phyloP scores from a whole-genome alignment of 805 yeast species.

The Monosporozyma siamensis region DNA sequence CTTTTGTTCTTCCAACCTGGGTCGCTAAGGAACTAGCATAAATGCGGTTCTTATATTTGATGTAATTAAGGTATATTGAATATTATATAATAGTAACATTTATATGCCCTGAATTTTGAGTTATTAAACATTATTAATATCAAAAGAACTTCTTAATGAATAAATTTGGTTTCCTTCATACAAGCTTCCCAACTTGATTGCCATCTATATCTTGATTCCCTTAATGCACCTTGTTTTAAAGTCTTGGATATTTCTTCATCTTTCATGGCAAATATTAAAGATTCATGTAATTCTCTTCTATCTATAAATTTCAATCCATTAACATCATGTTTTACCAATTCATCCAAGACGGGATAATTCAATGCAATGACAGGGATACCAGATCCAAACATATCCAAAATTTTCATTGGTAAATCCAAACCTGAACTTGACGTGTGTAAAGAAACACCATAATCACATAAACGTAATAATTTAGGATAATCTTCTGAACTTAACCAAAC shows the following conservation, averaged over 20 bases:
- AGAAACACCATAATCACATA: constrained; percentile 84
- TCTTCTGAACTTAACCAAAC: constrained; percentile 74
- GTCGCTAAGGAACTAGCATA: constrained; percentile 47
- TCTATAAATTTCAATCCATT: constrained; percentile 59
- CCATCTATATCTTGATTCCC: constrained; percentile 70
- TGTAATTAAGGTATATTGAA: too few species aligned
- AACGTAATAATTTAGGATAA: constrained; percentile 64
- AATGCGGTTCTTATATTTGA: too few species aligned
- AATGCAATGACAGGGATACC: constrained; percentile 86
- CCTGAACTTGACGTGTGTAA: constrained; percentile 90
- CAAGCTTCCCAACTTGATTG: constrained; percentile 55
- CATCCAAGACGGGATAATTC: constrained; percentile 66
- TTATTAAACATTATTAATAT: too few species aligned
- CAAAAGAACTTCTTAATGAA: too few species aligned
- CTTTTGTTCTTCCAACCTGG: constrained; percentile 88
- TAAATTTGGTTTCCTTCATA: constrained; percentile 18
- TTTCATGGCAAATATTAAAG: constrained; percentile 31
- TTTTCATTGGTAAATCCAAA: constrained; percentile 92
- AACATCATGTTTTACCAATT: constrained; percentile 55
- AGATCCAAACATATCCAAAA: constrained; percentile 91
- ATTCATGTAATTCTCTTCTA: constrained; percentile 37
- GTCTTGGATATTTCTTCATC: constrained; percentile 28
- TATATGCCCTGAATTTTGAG: too few species aligned
- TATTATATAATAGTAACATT: too few species aligned
- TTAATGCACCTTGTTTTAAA: constrained; percentile 58